phyloP scores from a whole-genome alignment of 345 rosid species.

The Rubroshorea leprosula region DNA sequence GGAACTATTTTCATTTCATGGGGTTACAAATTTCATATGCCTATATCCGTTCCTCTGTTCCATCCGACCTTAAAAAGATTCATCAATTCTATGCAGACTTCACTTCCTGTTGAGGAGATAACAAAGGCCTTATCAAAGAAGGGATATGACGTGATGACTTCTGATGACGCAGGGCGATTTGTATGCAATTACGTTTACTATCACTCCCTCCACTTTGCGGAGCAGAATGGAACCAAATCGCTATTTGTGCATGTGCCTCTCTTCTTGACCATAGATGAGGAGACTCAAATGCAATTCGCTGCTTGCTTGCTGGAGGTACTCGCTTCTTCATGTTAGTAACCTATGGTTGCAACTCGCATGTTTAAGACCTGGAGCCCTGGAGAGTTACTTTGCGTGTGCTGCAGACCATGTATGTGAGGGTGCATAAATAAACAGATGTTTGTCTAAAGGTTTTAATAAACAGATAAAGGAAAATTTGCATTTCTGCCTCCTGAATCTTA shows the following conservation, averaged over 20 bases:
- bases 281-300: slow-evolving; percentile 85
- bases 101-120: slow-evolving; percentile 59
- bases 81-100: slow-evolving; percentile 38
- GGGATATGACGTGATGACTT: slow-evolving; percentile 72
- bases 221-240: slow-evolving; percentile 61
- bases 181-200: slow-evolving; percentile 97
- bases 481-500: slow-evolving; percentile 14
- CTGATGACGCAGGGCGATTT: slow-evolving; percentile 93
- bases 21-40: no score
- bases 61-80: not conserved
- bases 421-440: slow-evolving; percentile 17
- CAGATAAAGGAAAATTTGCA: slow-evolving; percentile 12
- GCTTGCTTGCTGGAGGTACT: slow-evolving; percentile 92
- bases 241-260: slow-evolving; percentile 96
- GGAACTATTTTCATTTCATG: no score
- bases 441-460: slow-evolving; percentile 29
- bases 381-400: slow-evolving; percentile 14
- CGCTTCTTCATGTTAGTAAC: slow-evolving; percentile 50
- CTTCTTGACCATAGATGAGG: slow-evolving; percentile 79
- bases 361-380: slow-evolving; percentile 9
- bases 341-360: slow-evolving; percentile 15
- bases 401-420: slow-evolving; percentile 10
- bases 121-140: slow-evolving; percentile 52
- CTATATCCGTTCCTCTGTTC: slow-evolving; percentile 5
- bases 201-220: slow-evolving; percentile 89